These are phyloP conservation scores for Erythrophleum fordii DNA, from an alignment of 306 rosid species.

Conservation along the genomic window DNA sequence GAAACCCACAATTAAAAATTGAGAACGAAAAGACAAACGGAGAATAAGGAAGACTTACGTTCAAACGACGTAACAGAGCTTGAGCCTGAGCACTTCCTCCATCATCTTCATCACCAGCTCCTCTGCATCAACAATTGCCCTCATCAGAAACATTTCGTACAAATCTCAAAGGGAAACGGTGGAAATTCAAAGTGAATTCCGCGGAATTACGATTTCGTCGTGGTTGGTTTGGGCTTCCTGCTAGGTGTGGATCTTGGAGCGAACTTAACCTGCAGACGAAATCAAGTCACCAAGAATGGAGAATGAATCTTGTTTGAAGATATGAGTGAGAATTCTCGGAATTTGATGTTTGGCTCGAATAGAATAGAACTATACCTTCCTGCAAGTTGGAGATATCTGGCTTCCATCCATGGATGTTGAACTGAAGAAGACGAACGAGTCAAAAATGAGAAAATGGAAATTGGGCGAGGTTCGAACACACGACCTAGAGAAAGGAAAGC, in stretches of 20 bases:
- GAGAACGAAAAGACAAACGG: not conserved
- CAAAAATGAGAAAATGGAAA: not conserved
- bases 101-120: constrained; percentile 43
- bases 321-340: not conserved
- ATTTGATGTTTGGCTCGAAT: not conserved
- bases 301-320: not conserved
- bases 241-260: constrained; percentile 54
- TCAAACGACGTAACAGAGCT: constrained; percentile 50
- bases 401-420: constrained; percentile 47
- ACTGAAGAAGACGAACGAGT: not conserved
- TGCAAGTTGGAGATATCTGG: constrained; percentile 26
- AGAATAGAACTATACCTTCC: constrained; percentile 47
- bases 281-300: not conserved
- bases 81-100: constrained; percentile 41
- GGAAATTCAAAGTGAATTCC: constrained; percentile 1
- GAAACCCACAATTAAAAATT: not conserved
- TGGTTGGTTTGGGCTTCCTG: constrained; percentile 35
- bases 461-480: constrained; percentile 34
- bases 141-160: not conserved
- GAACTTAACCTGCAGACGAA: constrained; percentile 52
- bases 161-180: not conserved
- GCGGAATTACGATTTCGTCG: constrained; percentile 46
- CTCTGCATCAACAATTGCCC: constrained; percentile 49
- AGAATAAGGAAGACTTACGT: constrained; percentile 42
- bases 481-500: fast-evolving